These are phyloP conservation scores for Trichoderma lentiforme DNA, from an alignment of 2,329 filamentous ascomycete species.

Conservation along the genomic window DNA sequence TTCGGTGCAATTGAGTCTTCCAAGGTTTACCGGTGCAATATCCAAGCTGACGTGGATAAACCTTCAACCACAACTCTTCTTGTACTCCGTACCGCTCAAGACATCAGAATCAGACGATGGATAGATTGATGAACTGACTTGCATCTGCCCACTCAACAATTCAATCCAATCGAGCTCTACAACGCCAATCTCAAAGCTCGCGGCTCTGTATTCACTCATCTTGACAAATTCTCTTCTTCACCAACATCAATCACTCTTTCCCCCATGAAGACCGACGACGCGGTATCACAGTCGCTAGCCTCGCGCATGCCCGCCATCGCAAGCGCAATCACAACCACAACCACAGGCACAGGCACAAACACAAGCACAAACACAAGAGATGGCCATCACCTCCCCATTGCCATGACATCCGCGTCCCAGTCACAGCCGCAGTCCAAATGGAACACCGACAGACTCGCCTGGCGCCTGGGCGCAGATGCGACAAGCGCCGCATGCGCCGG, in stretches of 20 bases:
- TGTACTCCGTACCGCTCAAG: not conserved
- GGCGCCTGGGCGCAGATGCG: constrained; percentile 65
- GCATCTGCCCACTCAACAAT: not conserved
- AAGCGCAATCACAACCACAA: not conserved
- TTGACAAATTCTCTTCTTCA: not conserved
- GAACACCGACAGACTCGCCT: constrained; percentile 72
- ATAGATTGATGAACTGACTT: not conserved
- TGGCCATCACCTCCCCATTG: not conserved
- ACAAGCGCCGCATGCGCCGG: constrained; percentile 69
- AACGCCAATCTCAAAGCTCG: not conserved
- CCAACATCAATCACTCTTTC: not conserved
- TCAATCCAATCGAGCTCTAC: no score
- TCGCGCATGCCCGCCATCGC: not conserved
- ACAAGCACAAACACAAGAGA: not conserved
- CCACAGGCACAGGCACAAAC: not conserved
- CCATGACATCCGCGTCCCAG: not conserved
- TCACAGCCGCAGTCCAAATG: constrained; percentile 41
- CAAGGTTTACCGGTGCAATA: not conserved
- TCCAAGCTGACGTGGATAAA: not conserved
- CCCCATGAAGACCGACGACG: constrained; percentile 11
- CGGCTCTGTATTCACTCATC: not conserved
- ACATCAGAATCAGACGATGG: not conserved
- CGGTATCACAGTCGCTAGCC: not conserved
- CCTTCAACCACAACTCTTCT: not conserved
- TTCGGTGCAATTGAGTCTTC: not conserved